Evolutionary conservation across 192 early-diverging fungal species (phyloP).

Genomic region (Dimargaris cristalligena): DNA sequence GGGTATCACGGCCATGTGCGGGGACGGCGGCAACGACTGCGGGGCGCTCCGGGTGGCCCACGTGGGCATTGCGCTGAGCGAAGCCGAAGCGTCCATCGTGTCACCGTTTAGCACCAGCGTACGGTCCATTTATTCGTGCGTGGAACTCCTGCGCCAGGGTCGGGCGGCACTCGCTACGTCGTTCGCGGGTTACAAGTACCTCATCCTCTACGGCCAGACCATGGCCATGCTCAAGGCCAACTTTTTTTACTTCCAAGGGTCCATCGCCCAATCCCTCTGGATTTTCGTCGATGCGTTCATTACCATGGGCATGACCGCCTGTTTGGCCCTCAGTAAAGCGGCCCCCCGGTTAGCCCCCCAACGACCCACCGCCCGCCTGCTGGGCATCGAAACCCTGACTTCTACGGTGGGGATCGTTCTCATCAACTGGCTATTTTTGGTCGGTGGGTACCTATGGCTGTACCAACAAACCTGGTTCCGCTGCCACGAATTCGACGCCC

Average conservation of each 20-base stretch:
- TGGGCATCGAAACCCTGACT: slow-evolving; percentile 51
- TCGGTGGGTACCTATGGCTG: slow-evolving; percentile 35
- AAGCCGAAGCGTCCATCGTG: slow-evolving; percentile 66
- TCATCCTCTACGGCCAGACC: slow-evolving; percentile 55
- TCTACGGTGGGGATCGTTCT: slow-evolving; percentile 49
- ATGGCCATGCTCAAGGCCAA: slow-evolving; percentile 48
- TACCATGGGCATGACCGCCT: slow-evolving; percentile 39
- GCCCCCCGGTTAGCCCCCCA: slow-evolving; percentile 33
- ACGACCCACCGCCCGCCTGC: slow-evolving; percentile 57
- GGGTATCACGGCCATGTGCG: slow-evolving; percentile 68
- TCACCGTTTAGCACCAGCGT: slow-evolving; percentile 59
- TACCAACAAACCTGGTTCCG: slow-evolving; percentile 57
- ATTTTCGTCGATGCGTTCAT: slow-evolving; percentile 56
- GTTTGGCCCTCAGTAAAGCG: slow-evolving; percentile 46
- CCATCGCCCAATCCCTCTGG: slow-evolving; percentile 53
- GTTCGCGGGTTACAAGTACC: slow-evolving; percentile 61
- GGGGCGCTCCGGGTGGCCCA: slow-evolving; percentile 67
- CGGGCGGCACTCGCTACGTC: slow-evolving; percentile 56
- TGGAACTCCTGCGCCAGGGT: slow-evolving; percentile 54
- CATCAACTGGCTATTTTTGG: slow-evolving; percentile 52
- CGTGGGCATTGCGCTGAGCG: slow-evolving; percentile 64
- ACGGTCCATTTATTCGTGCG: slow-evolving; percentile 44
- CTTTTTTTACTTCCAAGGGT: slow-evolving; percentile 60
- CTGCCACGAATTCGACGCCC: slow-evolving; percentile 64
- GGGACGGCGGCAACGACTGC: slow-evolving; percentile 77